These are phyloP conservation scores for Trichophyton schoenleinii DNA, from an alignment of 2,329 filamentous ascomycete genomes.

Conservation along the genomic window DNA sequence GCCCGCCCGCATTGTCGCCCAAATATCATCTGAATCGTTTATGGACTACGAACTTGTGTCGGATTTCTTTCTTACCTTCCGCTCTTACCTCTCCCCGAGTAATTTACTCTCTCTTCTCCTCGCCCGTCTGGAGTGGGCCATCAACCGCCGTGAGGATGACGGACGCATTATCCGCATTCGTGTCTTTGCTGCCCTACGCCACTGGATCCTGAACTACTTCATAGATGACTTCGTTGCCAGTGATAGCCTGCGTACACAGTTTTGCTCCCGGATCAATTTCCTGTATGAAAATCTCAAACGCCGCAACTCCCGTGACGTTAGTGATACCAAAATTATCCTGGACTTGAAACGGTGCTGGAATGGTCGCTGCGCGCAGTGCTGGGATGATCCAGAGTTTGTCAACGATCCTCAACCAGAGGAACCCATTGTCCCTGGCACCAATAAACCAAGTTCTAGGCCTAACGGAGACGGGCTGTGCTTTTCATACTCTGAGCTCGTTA, in stretches of 20 bases:
- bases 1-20: conserved; percentile 77
- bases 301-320: conserved; percentile 42
- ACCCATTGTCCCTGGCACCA: conserved; percentile 60
- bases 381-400: conserved; percentile 62
- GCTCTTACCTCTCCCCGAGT: conserved; percentile 64
- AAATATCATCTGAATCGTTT: conserved; percentile 92
- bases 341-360: conserved; percentile 98
- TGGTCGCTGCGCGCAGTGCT: conserved; percentile 76
- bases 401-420: conserved; percentile 49
- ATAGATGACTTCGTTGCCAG: conserved; percentile 81
- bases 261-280: conserved; percentile 67
- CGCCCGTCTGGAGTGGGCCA: conserved; percentile 74
- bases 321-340: conserved; percentile 72
- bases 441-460: conserved; percentile 45
- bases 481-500: background rate
- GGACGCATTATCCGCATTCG: conserved; percentile 91
- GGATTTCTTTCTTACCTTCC: conserved; percentile 94
- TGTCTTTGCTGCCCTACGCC: conserved; percentile 85
- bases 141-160: conserved; percentile 64
- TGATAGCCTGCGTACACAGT: conserved; percentile 58
- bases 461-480: conserved; percentile 3
- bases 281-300: conserved; percentile 42
- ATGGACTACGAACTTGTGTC: conserved; percentile 94
- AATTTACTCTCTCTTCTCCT: conserved; percentile 75
- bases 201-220: conserved; percentile 98